Percentiles rank a stretch among this genome's conserved stretches.
Conservation (phyloP, 2,329 filamentous ascomycete genomes). For the Fusarium humuli region DNA sequence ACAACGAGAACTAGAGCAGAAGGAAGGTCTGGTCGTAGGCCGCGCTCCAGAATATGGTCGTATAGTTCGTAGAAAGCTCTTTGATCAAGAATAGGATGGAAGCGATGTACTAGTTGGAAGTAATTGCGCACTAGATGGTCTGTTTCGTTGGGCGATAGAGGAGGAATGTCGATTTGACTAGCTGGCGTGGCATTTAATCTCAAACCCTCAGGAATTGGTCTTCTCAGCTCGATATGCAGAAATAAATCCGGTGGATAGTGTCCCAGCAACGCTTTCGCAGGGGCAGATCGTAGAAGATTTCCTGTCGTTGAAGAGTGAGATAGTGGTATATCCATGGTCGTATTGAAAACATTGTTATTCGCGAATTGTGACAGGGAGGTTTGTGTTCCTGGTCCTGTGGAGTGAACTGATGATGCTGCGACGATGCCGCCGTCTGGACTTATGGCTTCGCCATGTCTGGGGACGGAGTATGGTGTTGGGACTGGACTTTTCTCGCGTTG, state of each 20-base stretch:
- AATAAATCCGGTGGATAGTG: constrained; percentile 38
- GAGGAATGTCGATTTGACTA: constrained; percentile 24
- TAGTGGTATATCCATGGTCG: constrained; percentile 37
- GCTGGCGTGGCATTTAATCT: constrained; percentile 22
- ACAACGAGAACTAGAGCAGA: constrained; percentile 29
- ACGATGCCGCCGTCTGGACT: constrained; percentile 17
- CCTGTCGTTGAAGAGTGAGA: constrained; percentile 36
- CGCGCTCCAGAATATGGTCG: constrained; percentile 6
- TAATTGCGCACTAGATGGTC: constrained; percentile 25
- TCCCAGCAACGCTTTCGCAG: constrained; percentile 17
- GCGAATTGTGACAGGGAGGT: constrained; percentile 30
- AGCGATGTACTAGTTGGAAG: constrained; percentile 32
- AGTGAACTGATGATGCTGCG: constrained; percentile 19
- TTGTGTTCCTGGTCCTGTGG: constrained; percentile 23
- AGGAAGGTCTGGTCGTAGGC: constrained; percentile 12
- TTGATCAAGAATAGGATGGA: constrained; percentile 35
- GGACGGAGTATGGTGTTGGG: constrained; percentile 7
- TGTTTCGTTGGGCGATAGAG: constrained; percentile 11
- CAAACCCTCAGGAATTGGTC: constrained; percentile 17
- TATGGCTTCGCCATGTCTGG: constrained; percentile 21
- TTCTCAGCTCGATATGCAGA: constrained; percentile 31
- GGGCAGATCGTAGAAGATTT: constrained; percentile 29
- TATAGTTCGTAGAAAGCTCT: constrained; percentile 18
- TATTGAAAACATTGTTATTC: constrained; percentile 39
- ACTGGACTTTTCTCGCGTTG: constrained; percentile 23